These are phyloP conservation scores for Plasmodium fragile DNA, from an alignment of 169 alveolate species.

Conservation along the genomic window DNA sequence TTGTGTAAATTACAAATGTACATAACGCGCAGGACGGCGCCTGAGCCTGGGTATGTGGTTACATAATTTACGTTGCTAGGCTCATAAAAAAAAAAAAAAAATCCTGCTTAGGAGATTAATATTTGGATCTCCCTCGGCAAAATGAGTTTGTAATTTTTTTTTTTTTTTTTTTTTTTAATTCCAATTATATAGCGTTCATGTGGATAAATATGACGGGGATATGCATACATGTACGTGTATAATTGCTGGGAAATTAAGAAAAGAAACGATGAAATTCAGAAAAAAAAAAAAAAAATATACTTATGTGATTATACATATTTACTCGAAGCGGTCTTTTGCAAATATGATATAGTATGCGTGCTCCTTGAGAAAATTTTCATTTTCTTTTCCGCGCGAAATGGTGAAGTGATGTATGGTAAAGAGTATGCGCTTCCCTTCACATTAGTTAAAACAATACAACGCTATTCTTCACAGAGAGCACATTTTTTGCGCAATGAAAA, in stretches of 20 bases:
- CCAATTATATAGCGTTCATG: neutral
- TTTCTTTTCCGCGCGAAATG: neutral
- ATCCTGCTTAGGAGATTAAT: neutral
- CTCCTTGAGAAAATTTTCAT: neutral
- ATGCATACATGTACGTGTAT: constrained; percentile 11
- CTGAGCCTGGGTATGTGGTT: neutral
- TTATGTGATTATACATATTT: neutral
- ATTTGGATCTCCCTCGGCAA: constrained; percentile 10
- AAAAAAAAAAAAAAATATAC: neutral
- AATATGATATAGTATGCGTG: neutral
- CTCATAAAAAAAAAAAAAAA: neutral
- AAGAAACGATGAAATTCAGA: neutral
- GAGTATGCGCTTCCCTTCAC: neutral
- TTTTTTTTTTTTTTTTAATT: constrained; percentile 1
- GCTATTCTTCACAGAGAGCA: neutral
- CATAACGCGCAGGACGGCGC: neutral
- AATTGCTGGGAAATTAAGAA: neutral
- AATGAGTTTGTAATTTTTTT: neutral
- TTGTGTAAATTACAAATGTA: neutral
- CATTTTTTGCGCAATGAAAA: neutral
- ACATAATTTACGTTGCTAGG: neutral
- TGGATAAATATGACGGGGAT: neutral
- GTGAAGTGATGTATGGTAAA: neutral
- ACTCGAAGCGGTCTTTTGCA: constrained; percentile 2
- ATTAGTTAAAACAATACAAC: neutral